These are phyloP conservation scores for Aureobasidium subglaciale DNA, from an alignment of 2,329 filamentous ascomycete genomes.

Conservation along the genomic window DNA sequence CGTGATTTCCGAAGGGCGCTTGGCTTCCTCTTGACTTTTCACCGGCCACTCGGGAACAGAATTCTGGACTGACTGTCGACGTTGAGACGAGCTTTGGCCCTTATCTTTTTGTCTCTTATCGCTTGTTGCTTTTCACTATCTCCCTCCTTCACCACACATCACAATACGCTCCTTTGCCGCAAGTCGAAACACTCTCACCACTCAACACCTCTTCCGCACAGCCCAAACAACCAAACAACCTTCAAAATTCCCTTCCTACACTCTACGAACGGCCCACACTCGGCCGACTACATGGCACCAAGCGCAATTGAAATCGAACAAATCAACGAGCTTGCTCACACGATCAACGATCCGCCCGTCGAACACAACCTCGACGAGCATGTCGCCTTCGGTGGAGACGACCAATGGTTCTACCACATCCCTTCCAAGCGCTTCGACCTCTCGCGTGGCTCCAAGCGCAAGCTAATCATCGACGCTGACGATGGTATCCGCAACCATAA, in stretches of 20 bases:
- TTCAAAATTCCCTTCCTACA: constrained; percentile 7
- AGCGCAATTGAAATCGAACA: constrained; percentile 24
- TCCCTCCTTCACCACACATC: not conserved
- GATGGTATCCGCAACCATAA: constrained; percentile 33
- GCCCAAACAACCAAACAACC: not conserved
- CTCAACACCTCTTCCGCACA: not conserved
- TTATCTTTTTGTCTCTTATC: not conserved
- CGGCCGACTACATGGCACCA: constrained; percentile 24
- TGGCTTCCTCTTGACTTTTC: not conserved
- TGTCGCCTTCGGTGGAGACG: constrained; percentile 34
- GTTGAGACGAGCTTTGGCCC: not conserved
- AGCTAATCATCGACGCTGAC: constrained; percentile 35
- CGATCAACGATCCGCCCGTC: constrained; percentile 19
- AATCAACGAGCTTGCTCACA: constrained; percentile 23
- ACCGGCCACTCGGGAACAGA: no score
- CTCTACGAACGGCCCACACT: not conserved
- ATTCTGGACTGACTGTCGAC: not conserved
- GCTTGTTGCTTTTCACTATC: constrained; percentile 1
- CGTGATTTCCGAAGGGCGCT: not conserved
- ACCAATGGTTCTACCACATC: constrained; percentile 37
- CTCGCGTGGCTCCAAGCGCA: constrained; percentile 30
- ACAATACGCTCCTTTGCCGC: not conserved
- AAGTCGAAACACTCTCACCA: not conserved
- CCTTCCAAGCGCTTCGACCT: constrained; percentile 37
- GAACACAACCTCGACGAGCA: constrained; percentile 32